phyloP scores from a whole-genome alignment of 768 basidiomycete species.

The Atractiella rhizophila region DNA sequence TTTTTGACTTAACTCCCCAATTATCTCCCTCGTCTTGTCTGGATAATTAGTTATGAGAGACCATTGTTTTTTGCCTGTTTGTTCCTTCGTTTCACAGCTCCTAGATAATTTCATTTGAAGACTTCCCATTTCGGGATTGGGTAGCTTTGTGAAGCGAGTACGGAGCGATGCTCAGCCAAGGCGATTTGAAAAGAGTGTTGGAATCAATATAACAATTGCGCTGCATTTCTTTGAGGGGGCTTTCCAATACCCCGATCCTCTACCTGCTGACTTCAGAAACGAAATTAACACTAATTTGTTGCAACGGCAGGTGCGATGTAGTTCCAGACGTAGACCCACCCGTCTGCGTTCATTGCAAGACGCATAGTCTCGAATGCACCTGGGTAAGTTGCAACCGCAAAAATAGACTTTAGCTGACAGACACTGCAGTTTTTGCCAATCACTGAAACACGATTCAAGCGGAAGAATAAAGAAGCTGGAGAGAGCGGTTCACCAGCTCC shows the following conservation, averaged over 20 bases:
- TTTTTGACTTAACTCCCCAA: too few relatives aligned
- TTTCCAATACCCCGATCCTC: too few relatives aligned
- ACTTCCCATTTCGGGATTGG: slow-evolving; percentile 4
- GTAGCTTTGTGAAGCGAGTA: slow-evolving; percentile 3
- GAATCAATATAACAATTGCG: not conserved
- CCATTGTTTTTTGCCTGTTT: too few relatives aligned
- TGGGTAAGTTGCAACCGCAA: slow-evolving; percentile 26
- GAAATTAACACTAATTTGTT: too few relatives aligned
- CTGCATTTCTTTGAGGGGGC: slow-evolving; percentile 2
- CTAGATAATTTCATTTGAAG: too few relatives aligned
- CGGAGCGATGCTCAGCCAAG: slow-evolving; percentile 11
- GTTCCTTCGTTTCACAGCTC: too few relatives aligned
- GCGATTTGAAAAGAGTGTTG: slow-evolving; percentile 15
- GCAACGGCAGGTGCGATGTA: slow-evolving; percentile 44
- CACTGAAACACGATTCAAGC: slow-evolving; percentile 95
- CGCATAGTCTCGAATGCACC: slow-evolving; percentile 77
- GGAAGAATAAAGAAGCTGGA: slow-evolving; percentile 67
- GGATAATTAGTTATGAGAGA: too few relatives aligned
- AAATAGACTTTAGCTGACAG: not conserved
- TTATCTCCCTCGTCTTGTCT: too few relatives aligned
- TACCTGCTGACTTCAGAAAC: too few relatives aligned
- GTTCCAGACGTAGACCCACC: slow-evolving; percentile 50
- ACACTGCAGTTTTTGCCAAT: slow-evolving; percentile 54
- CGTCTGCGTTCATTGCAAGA: slow-evolving; percentile 79
- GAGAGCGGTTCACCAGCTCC: slow-evolving; percentile 16